Conservation (phyloP, 306 rosid species). For the Cucurbita pepo region DNA sequence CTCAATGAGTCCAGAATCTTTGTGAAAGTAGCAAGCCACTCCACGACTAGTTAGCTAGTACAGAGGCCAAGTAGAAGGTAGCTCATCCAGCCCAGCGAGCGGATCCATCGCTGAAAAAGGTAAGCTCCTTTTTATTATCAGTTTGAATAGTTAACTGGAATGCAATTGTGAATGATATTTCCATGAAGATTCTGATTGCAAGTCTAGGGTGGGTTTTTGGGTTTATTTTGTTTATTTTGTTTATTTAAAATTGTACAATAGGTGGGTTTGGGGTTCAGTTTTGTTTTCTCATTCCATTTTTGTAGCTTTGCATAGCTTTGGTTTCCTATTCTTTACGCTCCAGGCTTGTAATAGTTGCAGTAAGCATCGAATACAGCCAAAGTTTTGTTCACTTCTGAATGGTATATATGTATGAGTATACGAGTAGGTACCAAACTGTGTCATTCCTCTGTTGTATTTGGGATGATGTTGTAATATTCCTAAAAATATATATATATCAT, state of each 20-base stretch:
- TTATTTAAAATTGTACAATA: not conserved
- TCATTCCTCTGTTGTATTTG: no score
- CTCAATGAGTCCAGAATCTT: constrained; percentile 43
- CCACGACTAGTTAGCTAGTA: no score
- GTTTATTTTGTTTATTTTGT: not conserved
- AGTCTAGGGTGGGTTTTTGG: not conserved
- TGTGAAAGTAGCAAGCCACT: not conserved
- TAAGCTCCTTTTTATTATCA: no score
- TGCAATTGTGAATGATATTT: not conserved
- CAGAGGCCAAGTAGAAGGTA: no score
- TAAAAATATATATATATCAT: no score
- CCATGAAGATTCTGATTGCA: not conserved
- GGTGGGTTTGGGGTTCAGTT: not conserved
- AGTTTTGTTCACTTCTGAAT: not conserved
- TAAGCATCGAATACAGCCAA: not conserved
- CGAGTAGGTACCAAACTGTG: no score
- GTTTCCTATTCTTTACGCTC: not conserved
- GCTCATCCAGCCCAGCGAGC: no score
- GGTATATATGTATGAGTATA: not conserved
- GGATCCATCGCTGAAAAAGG: no score
- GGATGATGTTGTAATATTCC: no score
- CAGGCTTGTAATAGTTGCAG: not conserved
- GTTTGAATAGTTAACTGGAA: not conserved
- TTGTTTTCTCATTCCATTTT: not conserved
- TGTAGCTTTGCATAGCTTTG: not conserved